Evolutionary conservation across 1,284 basidiomycete species (phyloP).

Genomic region (Puccinia triticina): DNA sequence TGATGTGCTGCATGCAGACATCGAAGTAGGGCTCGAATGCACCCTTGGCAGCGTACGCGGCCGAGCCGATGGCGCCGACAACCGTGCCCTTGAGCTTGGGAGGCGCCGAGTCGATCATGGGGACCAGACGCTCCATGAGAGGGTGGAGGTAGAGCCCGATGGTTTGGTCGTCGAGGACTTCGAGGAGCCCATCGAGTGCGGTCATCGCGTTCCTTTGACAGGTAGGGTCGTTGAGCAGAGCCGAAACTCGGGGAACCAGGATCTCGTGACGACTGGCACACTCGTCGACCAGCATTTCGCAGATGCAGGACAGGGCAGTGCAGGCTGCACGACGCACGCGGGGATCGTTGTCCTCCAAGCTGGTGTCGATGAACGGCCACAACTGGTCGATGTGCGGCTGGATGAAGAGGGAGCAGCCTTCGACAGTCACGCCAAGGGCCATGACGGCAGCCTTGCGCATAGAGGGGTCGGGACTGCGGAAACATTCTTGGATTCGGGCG

Average conservation of each 20-base stretch:
- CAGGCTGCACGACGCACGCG: constrained; percentile 92
- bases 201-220: constrained; percentile 93
- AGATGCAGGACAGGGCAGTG: constrained; percentile 90
- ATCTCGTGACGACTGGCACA: constrained; percentile 80
- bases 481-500: constrained; percentile 68
- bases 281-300: constrained; percentile 96
- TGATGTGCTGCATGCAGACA: constrained; percentile 84
- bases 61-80: constrained; percentile 95
- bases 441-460: constrained; percentile 91
- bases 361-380: constrained; percentile 92
- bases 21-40: constrained; percentile 94
- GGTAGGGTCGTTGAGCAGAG: constrained; percentile 78
- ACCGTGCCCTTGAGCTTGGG: constrained; percentile 89
- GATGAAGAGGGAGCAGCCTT: constrained; percentile 98
- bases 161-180: constrained; percentile 84
- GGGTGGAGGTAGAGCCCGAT: constrained; percentile 88
- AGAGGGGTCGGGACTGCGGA: constrained; percentile 72
- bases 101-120: constrained; percentile 83
- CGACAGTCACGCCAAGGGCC: constrained; percentile 91
- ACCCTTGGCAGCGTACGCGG: constrained; percentile 93
- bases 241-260: constrained; percentile 75
- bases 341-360: constrained; percentile 80
- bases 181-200: constrained; percentile 92
- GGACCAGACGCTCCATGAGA: constrained; percentile 92
- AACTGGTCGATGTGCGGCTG: constrained; percentile 87